Evolutionary conservation across 441 rosid species (phyloP).

Genomic region (Metrosideros polymorpha): DNA sequence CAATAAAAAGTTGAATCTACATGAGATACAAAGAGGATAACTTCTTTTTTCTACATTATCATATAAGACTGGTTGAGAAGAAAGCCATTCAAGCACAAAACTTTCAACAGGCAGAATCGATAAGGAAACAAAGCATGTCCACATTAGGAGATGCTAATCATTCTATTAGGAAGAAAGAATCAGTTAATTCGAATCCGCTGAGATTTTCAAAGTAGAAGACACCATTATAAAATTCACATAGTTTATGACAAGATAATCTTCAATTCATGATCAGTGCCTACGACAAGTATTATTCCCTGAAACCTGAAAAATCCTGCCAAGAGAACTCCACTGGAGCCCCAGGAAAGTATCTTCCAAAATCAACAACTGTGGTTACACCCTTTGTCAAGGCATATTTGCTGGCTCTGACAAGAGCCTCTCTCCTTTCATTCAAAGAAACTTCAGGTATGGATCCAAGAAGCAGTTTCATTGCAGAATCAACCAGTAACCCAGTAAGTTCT

Average conservation of each 20-base stretch:
- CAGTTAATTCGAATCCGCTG: background rate
- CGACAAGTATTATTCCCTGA: background rate
- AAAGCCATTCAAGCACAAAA: background rate
- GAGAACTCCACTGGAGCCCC: constrained; percentile 52
- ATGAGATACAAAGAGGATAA: background rate
- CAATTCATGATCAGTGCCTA: background rate
- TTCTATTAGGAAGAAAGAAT: background rate
- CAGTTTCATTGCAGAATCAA: constrained; percentile 87
- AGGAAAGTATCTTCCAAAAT: constrained; percentile 79
- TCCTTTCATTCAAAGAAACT: constrained; percentile 59
- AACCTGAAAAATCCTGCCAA: constrained; percentile 92
- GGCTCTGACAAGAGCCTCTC: constrained; percentile 77
- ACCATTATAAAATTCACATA: background rate
- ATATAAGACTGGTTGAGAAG: background rate
- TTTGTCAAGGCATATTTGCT: constrained; percentile 59
- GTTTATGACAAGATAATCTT: background rate
- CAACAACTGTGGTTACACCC: constrained; percentile 86
- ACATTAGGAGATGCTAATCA: background rate
- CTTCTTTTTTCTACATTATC: background rate
- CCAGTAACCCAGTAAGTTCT: constrained; percentile 79
- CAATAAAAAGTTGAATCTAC: background rate
- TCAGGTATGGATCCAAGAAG: constrained; percentile 45
- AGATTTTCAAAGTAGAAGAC: background rate
- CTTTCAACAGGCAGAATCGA: background rate
- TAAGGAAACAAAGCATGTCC: background rate